phyloP scores from a whole-genome alignment of 257 asterid genomes.

The Fraxinus anomala region DNA sequence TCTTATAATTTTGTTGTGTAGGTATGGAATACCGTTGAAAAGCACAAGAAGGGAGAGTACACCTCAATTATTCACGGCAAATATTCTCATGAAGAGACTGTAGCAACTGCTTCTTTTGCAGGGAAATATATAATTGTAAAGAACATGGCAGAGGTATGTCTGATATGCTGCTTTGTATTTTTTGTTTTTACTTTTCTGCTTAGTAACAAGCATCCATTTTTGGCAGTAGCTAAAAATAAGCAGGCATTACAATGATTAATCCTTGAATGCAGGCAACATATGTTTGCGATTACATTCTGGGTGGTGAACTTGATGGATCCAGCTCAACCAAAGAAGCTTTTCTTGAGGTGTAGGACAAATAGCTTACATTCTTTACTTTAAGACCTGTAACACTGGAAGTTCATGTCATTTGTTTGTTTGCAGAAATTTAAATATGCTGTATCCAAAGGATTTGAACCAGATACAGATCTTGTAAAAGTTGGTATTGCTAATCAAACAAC shows the following conservation, averaged over 20 bases:
- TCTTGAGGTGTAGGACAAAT: slow-evolving; percentile 60
- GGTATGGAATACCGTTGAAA: slow-evolving; percentile 96
- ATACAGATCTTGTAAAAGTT: slow-evolving; percentile 70
- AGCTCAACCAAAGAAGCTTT: slow-evolving; percentile 95
- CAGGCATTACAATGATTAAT: not conserved
- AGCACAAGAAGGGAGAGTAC: slow-evolving; percentile 95
- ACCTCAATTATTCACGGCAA: slow-evolving; percentile 95
- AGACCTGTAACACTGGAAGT: slow-evolving; percentile 30
- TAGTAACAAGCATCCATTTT: not conserved
- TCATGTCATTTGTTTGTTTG: slow-evolving; percentile 30
- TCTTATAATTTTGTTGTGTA: slow-evolving; percentile 25
- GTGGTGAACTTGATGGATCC: slow-evolving; percentile 93
- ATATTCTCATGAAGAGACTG: slow-evolving; percentile 90
- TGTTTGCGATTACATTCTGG: slow-evolving; percentile 91
- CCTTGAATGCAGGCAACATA: slow-evolving; percentile 71
- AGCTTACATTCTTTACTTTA: slow-evolving; percentile 12
- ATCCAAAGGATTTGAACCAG: slow-evolving; percentile 92
- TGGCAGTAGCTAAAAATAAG: not conserved
- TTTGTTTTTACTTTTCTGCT: not conserved
- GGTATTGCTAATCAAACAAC: slow-evolving; percentile 99
- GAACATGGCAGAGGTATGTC: slow-evolving; percentile 85
- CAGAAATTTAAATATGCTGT: slow-evolving; percentile 88
- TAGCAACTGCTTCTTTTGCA: slow-evolving; percentile 99
- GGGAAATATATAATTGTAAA: slow-evolving; percentile 82
- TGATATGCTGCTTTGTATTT: slow-evolving; percentile 2